Evolutionary conservation across 2,329 filamentous ascomycete species (phyloP).

Genomic region (Clathrospora elynae): DNA sequence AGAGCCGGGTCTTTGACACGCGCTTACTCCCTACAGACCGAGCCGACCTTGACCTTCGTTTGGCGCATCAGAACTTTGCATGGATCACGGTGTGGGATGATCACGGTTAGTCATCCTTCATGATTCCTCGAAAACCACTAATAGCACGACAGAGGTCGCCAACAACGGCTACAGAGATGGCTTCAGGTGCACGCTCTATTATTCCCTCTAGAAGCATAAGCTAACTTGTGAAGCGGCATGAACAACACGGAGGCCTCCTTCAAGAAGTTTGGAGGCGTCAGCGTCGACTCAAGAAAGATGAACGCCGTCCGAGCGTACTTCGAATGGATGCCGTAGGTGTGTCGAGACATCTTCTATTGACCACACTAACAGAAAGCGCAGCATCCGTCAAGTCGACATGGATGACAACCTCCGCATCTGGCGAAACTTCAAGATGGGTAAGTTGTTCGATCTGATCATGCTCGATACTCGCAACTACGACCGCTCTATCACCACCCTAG

Average conservation of each 20-base stretch:
- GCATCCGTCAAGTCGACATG: conserved; percentile 51
- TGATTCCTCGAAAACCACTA: not conserved
- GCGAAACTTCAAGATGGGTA: conserved; percentile 49
- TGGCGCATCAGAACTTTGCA: conserved; percentile 48
- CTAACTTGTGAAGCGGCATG: conserved; percentile 29
- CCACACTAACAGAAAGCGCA: conserved; percentile 47
- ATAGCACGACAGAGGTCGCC: conserved; percentile 42
- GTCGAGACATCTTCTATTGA: conserved; percentile 46
- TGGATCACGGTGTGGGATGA: conserved; percentile 57
- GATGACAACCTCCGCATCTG: conserved; percentile 53
- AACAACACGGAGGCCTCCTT: conserved; percentile 54
- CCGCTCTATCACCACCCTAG: conserved; percentile 35
- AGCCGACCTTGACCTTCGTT: conserved; percentile 50
- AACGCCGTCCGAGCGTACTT: conserved; percentile 54
- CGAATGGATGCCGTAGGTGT: conserved; percentile 50
- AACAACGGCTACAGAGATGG: conserved; percentile 53
- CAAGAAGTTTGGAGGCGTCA: conserved; percentile 47
- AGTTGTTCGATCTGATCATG: conserved; percentile 50
- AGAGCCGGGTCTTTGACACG: too few relatives aligned
- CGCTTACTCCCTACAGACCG: conserved; percentile 27
- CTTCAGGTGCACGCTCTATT: conserved; percentile 14
- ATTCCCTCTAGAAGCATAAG: too few relatives aligned
- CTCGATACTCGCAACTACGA: conserved; percentile 52
- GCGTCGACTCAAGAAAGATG: conserved; percentile 54
- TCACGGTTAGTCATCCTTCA: conserved; percentile 3